These are phyloP conservation scores for Aspergillus candidus DNA, from an alignment of 2,329 filamentous ascomycete species.

Conservation along the genomic window DNA sequence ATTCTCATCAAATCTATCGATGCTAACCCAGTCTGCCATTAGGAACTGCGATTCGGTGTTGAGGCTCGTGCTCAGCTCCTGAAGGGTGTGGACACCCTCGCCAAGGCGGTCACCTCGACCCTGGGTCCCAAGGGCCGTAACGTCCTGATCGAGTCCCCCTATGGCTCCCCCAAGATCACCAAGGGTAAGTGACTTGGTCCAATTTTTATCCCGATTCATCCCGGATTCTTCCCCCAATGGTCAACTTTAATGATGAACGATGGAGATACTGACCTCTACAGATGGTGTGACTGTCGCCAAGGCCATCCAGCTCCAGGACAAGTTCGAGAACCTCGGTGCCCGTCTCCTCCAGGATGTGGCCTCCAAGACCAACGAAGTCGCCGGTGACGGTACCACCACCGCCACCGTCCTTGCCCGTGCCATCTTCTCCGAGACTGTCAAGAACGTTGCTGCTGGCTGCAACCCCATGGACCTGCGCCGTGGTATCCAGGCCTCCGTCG, in stretches of 20 bases:
- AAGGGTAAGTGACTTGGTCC: conserved; percentile 65
- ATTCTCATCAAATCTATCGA: conserved; percentile 21
- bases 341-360: conserved; percentile 95
- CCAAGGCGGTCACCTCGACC: conserved; percentile 91
- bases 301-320: conserved; percentile 90
- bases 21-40: conserved; percentile 8
- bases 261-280: conserved; percentile 33
- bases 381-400: conserved; percentile 97
- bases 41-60: conserved; percentile 98
- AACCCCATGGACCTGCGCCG: conserved; percentile 99
- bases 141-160: conserved; percentile 96
- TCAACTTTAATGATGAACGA: conserved; percentile 10
- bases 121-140: conserved; percentile 97
- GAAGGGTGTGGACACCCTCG: conserved; percentile 91
- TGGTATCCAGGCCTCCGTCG: conserved; percentile 93
- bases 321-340: conserved; percentile 98
- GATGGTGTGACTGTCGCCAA: conserved; percentile 86
- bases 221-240: not conserved
- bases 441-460: conserved; percentile 98
- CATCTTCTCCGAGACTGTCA: conserved; percentile 99
- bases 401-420: conserved; percentile 93
- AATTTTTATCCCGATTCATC: not conserved
- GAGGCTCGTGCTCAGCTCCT: conserved; percentile 85
- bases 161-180: conserved; percentile 98
- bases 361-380: conserved; percentile 98